Evolutionary conservation across 805 yeast genomes (phyloP), one percentile per base, ranked within the genome.

Genomic region (Candida orba): DNA sequence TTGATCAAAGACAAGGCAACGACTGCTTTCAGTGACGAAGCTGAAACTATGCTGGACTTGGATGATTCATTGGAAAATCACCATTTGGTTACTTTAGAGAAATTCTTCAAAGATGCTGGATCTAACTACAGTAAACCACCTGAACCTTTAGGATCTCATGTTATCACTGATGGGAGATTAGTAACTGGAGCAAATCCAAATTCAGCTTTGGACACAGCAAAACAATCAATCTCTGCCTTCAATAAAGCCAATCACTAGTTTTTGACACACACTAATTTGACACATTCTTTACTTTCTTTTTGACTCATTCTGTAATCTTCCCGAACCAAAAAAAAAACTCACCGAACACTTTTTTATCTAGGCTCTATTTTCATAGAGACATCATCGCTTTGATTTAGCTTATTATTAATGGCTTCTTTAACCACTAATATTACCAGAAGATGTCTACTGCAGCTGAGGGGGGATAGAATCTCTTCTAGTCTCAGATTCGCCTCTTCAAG

Each of bases 161-260:
- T 73, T 15, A 66, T 77, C 36, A 62, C 64, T 24, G 86, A 81
- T 54, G 82, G 81, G 24, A 73, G 73, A 52, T 42, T 81, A 35
- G 76, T 80, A 34, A 73, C 84, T n/a, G 87, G 87, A 38, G 75
- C 72, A 22, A 81, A 81, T 63, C 86, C 86, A 20, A 76, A 74
- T 17, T 69, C 78, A 37, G 81, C 81, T 12, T 45, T 53, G 12
- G 65, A 70, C 6, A 71, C 78, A 36, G 82, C 82, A 33, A 58
- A 57, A 42, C 65, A 64, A 45, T 66, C 69, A 23, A 44, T 68
- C 17, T 48, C 49, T 18, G 62, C 53, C 17, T 52, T 52, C 35
- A 45, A 49, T 17, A 32, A 33, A 14, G 8, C n/a, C n/a, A n/a
- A n/a, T n/a, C n/a, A n/a, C n/a, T n/a, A n/a, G n/a, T n/a, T n/a